Evolutionary conservation across 352 stramenopile genomes (phyloP).

Genomic region (Phytophthora nicotianae): DNA sequence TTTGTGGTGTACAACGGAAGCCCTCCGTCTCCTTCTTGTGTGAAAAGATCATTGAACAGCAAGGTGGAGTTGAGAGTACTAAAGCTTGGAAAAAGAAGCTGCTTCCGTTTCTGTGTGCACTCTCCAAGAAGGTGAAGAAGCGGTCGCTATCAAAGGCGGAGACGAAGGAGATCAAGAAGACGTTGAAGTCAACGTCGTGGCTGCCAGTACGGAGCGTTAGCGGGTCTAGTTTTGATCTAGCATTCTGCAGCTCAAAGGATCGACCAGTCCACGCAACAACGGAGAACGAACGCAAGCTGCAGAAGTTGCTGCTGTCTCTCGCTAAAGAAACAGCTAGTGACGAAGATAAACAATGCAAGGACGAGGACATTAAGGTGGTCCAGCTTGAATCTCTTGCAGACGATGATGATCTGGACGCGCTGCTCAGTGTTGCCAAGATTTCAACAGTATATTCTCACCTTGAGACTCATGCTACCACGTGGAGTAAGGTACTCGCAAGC

Average conservation of each 20-base stretch:
- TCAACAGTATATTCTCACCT: conserved; percentile 32
- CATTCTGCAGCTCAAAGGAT: conserved; percentile 39
- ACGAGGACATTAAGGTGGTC: conserved; percentile 33
- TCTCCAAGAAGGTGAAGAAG: conserved; percentile 58
- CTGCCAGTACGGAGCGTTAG: conserved; percentile 35
- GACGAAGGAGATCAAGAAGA: conserved; percentile 48
- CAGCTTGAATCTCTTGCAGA: conserved; percentile 29
- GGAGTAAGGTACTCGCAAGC: conserved; percentile 37
- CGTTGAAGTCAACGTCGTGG: conserved; percentile 44
- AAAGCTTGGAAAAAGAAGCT: conserved; percentile 45
- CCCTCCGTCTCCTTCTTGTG: conserved; percentile 57
- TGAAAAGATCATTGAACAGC: conserved; percentile 30
- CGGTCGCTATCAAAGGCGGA: conserved; percentile 44
- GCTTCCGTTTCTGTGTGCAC: conserved; percentile 43
- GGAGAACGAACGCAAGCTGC: conserved; percentile 43
- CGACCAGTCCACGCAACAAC: conserved; percentile 33
- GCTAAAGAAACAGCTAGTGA: conserved; percentile 19
- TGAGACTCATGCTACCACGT: conserved; percentile 32
- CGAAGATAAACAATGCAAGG: conserved; percentile 5
- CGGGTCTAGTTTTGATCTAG: conserved; percentile 5
- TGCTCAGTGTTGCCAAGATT: conserved; percentile 47
- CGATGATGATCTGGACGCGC: conserved; percentile 31
- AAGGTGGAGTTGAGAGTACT: conserved; percentile 23
- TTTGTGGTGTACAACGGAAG: conserved; percentile 71
- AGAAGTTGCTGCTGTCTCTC: conserved; percentile 45